Base-by-base conservation (phyloP, 345 rosid species). In the Barbarea vulgaris region DNA sequence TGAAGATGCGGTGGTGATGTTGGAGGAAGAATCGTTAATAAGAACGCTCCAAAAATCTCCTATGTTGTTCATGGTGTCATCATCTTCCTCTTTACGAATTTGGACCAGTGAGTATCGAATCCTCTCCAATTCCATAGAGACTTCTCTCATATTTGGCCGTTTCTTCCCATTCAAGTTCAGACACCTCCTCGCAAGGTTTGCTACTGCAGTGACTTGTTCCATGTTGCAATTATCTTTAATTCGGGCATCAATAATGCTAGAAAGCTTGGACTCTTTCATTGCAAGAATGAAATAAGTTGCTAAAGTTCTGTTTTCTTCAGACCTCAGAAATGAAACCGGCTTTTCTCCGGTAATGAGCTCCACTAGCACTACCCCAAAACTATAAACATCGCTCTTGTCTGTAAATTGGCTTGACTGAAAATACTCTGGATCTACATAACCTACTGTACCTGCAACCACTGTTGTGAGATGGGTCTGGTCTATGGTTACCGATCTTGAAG, bases 331-430 rank as follows among this genome's bases (percentile, higher is more conserved):
- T n/a, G n/a, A n/a, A n/a, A n/a, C n/a, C n/a, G n/a, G n/a, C 13
- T 68, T 76, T 4, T 76, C 64, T 18, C 79, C 79, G 0, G 91
- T 81, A 22, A 93, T 65, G 4, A 93, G 85, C 84, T 93, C 94
- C 11, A 86, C 74, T 17, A 92, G 70, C 36, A 92, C 96, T 0
- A 92, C 96, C 0, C 97, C 96, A 6, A 90, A 88, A 46, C 97
- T 92, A 51, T 89, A 90, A n/a, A 92, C 97, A 34, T 92, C 93
- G 30, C 68, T 75, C 53, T 75, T 75, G 22, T 75, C 79, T 7
- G 61, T 58, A 22, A 75, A 75, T 12, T 75, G 67, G 42, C 73
- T 75, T 25, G 79, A 65, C 2, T 75, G 79, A 34, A 66, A 75
- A 37, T 75, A 75, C 67, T 75, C 79, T 25, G 80, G 80, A 60